A percentile compares a stretch with the other conserved stretches of the same genome.
phyloP scores from a whole-genome alignment of 495 filamentous ascomycete species.

The Talaromyces thailandensis region DNA sequence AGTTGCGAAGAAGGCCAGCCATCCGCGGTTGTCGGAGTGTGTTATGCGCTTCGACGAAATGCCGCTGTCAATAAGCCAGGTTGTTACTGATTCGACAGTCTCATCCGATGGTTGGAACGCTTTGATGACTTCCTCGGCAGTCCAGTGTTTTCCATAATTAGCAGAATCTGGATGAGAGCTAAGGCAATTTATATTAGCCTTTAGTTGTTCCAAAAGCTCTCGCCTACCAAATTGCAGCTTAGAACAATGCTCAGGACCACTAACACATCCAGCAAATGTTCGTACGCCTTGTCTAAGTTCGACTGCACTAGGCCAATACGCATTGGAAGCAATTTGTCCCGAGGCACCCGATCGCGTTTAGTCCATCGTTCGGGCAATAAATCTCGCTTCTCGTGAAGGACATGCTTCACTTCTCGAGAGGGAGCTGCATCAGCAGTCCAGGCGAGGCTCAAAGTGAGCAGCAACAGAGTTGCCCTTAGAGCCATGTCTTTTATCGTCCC shows the following conservation, averaged over 20 bases:
- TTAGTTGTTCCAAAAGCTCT: neutral
- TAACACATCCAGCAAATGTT: constrained; percentile 31
- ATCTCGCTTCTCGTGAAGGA: constrained; percentile 22
- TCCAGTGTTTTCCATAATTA: constrained; percentile 41
- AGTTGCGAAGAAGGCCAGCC: constrained; percentile 38
- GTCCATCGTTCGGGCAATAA: constrained; percentile 15
- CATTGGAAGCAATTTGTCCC: constrained; percentile 24
- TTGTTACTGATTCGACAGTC: constrained; percentile 23
- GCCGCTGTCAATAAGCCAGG: constrained; percentile 36
- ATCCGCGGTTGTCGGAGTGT: constrained; percentile 28
- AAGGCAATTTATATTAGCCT: neutral
- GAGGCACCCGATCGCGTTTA: constrained; percentile 10
- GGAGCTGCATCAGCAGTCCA: neutral
- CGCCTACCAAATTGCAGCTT: neutral
- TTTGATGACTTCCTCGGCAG: constrained; percentile 27
- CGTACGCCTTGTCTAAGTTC: constrained; percentile 34
- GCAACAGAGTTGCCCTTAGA: neutral
- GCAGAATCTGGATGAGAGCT: constrained; percentile 25
- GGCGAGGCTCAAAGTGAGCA: neutral
- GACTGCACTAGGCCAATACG: constrained; percentile 34
- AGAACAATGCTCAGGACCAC: neutral
- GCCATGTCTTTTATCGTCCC: neutral
- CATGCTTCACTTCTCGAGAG: constrained; percentile 8
- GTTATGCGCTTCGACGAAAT: constrained; percentile 27
- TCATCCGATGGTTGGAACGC: constrained; percentile 30